phyloP scores from a whole-genome alignment of 257 asterid species.

The Solanum gracilifrons region DNA sequence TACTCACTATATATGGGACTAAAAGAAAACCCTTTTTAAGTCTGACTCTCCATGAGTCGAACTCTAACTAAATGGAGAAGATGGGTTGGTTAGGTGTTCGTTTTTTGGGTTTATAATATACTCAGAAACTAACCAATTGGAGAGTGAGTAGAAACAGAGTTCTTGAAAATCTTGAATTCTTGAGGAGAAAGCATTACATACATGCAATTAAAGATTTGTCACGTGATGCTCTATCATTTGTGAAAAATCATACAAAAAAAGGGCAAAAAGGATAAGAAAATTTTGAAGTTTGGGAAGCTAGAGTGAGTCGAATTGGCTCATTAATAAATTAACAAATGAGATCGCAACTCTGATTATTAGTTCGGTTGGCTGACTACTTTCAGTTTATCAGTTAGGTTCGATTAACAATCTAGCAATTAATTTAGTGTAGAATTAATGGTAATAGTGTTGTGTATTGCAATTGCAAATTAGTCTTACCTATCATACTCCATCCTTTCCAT shows the following conservation, averaged over 20 bases:
- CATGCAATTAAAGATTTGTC: conserved; percentile 48
- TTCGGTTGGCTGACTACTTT: neutral
- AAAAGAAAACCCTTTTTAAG: neutral
- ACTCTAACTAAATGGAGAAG: conserved; percentile 6
- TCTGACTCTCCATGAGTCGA: conserved; percentile 2
- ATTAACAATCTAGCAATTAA: neutral
- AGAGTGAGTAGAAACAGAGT: neutral
- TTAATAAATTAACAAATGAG: too few relatives aligned
- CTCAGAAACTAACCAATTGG: neutral
- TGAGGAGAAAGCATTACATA: conserved; percentile 36
- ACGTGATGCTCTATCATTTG: neutral
- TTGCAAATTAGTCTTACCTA: neutral
- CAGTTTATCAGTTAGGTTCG: too few relatives aligned
- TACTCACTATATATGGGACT: neutral
- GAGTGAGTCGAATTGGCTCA: neutral
- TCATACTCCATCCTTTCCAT: neutral
- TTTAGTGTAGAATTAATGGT: neutral
- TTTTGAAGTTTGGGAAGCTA: neutral
- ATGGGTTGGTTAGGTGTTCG: conserved; percentile 25
- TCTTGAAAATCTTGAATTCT: neutral
- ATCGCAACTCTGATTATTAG: neutral
- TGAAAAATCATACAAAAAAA: neutral
- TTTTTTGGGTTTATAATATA: conserved; percentile 12
- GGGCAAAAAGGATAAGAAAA: neutral
- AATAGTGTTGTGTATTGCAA: neutral